These are phyloP conservation scores for Panaeolus cyanescens DNA, from an alignment of 768 basidiomycete species.

Conservation along the genomic window DNA sequence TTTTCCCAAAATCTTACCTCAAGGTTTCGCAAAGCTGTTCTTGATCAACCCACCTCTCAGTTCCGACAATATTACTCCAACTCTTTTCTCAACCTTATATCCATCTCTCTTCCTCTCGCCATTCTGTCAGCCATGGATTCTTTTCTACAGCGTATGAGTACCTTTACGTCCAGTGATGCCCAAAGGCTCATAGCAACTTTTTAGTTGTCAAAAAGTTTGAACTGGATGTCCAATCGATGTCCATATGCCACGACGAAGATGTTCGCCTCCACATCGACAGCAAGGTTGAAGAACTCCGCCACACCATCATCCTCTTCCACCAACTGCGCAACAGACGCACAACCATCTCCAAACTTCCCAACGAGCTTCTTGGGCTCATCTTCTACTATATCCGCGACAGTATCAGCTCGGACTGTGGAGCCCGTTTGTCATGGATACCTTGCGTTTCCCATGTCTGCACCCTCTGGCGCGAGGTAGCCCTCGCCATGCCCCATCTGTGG, in stretches of 20 bases:
- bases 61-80: neutral
- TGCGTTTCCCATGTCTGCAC: neutral
- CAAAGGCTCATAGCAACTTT: neutral
- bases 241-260: neutral
- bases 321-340: conserved; percentile 1
- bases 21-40: neutral
- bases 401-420: neutral
- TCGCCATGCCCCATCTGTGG: conserved; percentile 1
- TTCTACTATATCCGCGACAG: neutral
- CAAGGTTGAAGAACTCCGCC: neutral
- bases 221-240: neutral
- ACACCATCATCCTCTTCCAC: conserved; percentile 1
- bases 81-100: neutral
- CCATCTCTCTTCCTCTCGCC: neutral
- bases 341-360: neutral
- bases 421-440: neutral
- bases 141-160: neutral
- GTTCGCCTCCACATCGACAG: neutral
- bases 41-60: neutral
- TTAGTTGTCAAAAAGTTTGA: neutral
- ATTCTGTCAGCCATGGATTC: neutral
- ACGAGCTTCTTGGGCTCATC: neutral
- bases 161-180: neutral
- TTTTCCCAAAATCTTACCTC: conserved; percentile 1
- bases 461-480: neutral